Evolutionary conservation across 768 basidiomycete genomes (phyloP).

Genomic region (Russula dissimulans): DNA sequence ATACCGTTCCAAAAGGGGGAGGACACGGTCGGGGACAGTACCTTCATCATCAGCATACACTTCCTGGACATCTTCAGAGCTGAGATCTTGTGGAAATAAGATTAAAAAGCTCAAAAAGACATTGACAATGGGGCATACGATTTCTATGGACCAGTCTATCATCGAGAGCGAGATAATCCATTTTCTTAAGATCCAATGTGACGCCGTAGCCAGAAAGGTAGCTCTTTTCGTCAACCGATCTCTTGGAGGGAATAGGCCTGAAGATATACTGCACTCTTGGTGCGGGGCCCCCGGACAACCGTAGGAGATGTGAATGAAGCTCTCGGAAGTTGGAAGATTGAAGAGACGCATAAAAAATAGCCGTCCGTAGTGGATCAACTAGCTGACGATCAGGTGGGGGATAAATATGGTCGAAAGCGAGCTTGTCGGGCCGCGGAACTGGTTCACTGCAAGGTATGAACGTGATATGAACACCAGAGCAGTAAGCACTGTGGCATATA

Average conservation of each 20-base stretch:
- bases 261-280: slow-evolving; percentile 64
- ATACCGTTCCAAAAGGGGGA: slow-evolving; percentile 9
- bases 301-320: slow-evolving; percentile 56
- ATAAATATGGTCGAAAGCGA: slow-evolving; percentile 73
- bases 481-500: not conserved
- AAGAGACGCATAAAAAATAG: slow-evolving; percentile 71
- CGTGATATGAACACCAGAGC: not conserved
- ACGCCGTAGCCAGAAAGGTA: slow-evolving; percentile 87
- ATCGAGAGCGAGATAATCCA: slow-evolving; percentile 90
- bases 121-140: slow-evolving; percentile 11
- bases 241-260: slow-evolving; percentile 48
- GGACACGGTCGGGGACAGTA: slow-evolving; percentile 12
- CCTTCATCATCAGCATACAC: slow-evolving; percentile 10
- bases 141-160: slow-evolving; percentile 47
- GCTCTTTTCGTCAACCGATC: slow-evolving; percentile 24
- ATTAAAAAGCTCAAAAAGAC: not conserved
- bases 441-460: slow-evolving; percentile 17
- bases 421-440: slow-evolving; percentile 38
- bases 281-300: slow-evolving; percentile 35
- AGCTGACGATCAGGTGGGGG: slow-evolving; percentile 39
- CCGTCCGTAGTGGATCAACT: slow-evolving; percentile 46
- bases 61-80: not conserved
- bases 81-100: not conserved
- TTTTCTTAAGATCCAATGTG: slow-evolving; percentile 88
- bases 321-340: slow-evolving; percentile 57